Evolutionary conservation across 164 flowering plant species (phyloP).

Genomic region (Tetracentron sinense): DNA sequence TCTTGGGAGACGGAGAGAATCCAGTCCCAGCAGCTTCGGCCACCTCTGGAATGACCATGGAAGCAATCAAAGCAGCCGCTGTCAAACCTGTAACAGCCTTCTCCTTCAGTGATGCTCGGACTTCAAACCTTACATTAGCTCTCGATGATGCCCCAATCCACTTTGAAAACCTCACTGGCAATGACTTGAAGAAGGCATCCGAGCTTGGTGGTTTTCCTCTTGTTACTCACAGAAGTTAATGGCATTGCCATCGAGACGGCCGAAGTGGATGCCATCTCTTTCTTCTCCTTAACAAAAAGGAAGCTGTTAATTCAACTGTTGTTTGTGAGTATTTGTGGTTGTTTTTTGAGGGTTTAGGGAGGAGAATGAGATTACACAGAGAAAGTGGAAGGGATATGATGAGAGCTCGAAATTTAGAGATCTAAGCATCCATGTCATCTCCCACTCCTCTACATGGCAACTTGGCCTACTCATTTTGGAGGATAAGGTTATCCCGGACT

Average conservation of each 20-base stretch:
- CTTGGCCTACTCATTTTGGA: background rate
- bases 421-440: constrained; percentile 18
- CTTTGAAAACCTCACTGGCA: constrained; percentile 37
- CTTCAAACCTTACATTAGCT: constrained; percentile 12
- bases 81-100: constrained; percentile 37
- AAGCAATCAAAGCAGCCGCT: constrained; percentile 39
- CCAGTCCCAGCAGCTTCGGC: constrained; percentile 41
- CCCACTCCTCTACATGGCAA: no score
- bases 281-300: no score
- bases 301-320: no score
- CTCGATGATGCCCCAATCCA: constrained; percentile 11
- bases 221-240: constrained; percentile 34
- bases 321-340: no score
- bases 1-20: constrained; percentile 45
- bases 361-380: background rate
- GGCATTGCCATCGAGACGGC: constrained; percentile 56
- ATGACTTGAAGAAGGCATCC: constrained; percentile 47
- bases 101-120: constrained; percentile 39
- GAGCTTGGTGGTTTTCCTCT: constrained; percentile 26
- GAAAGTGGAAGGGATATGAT: constrained; percentile 8
- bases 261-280: constrained; percentile 58
- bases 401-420: constrained; percentile 26
- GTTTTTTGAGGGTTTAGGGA: background rate
- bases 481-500: constrained; percentile 45
- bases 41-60: constrained; percentile 35